Conservation (phyloP, 2,329 filamentous ascomycete genomes). For the Alternaria triticimaculans region DNA sequence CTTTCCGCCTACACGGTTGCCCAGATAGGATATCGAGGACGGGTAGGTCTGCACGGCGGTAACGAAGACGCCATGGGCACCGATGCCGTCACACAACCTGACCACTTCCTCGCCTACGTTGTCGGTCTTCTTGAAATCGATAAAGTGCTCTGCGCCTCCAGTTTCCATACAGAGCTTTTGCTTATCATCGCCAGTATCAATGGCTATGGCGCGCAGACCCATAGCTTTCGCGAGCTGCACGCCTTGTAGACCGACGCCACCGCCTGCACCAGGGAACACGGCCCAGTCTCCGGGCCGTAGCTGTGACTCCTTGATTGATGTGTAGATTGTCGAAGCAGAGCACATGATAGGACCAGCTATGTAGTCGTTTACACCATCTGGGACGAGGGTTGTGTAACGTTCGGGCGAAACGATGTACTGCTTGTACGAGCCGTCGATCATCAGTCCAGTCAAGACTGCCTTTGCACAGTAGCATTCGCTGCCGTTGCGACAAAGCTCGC, state of each 20-base stretch:
- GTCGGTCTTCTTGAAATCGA: slow-evolving; percentile 46
- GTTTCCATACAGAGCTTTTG: slow-evolving; percentile 41
- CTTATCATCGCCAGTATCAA: slow-evolving; percentile 48
- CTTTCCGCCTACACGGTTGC: slow-evolving; percentile 56
- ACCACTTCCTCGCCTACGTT: slow-evolving; percentile 46
- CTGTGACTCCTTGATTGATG: slow-evolving; percentile 60
- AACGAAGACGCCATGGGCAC: slow-evolving; percentile 50
- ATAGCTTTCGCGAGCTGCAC: slow-evolving; percentile 55
- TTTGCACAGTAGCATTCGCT: slow-evolving; percentile 61
- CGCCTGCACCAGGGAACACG: slow-evolving; percentile 61
- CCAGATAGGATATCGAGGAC: slow-evolving; percentile 42
- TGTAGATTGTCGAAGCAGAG: slow-evolving; percentile 64
- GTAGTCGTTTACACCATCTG: slow-evolving; percentile 61
- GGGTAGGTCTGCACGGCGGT: slow-evolving; percentile 46
- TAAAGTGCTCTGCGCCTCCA: slow-evolving; percentile 46
- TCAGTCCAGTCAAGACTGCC: slow-evolving; percentile 56
- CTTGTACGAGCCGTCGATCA: slow-evolving; percentile 59
- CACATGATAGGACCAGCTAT: slow-evolving; percentile 69
- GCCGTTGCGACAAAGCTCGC: slow-evolving; percentile 58
- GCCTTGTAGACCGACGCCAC: slow-evolving; percentile 65
- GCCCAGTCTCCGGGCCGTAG: slow-evolving; percentile 62
- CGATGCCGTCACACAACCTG: slow-evolving; percentile 44
- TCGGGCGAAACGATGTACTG: slow-evolving; percentile 66
- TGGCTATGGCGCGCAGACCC: slow-evolving; percentile 46
- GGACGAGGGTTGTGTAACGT: slow-evolving; percentile 62